Evolutionary conservation across 129 eudicot species (phyloP).

Genomic region (Sambucus nigra): DNA sequence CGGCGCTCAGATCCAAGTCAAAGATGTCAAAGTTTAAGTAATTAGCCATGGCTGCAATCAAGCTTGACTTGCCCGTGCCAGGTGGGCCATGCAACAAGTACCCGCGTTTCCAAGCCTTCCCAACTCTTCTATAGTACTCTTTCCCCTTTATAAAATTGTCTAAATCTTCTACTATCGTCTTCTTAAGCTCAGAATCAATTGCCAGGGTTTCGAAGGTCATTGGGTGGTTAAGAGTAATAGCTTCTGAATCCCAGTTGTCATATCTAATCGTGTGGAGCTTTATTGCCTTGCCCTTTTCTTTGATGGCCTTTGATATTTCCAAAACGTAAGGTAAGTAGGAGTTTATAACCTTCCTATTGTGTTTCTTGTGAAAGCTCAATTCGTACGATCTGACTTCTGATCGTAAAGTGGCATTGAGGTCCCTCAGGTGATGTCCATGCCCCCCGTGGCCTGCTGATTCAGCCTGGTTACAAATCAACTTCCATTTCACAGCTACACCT

Average conservation of each 20-base stretch:
- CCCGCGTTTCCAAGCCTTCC: too few species aligned
- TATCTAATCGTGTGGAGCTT: slow-evolving; percentile 21
- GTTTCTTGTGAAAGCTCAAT: slow-evolving; percentile 33
- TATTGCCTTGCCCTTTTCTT: slow-evolving; percentile 18
- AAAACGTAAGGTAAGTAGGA: slow-evolving; percentile 36
- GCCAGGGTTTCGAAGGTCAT: too few species aligned
- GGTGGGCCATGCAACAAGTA: too few species aligned
- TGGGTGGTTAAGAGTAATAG: slow-evolving; percentile 29
- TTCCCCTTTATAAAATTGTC: slow-evolving; percentile 30
- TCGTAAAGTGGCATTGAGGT: slow-evolving; percentile 6
- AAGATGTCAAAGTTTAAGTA: slow-evolving; percentile 33
- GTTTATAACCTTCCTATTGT: slow-evolving; percentile 19
- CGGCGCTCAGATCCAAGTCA: slow-evolving; percentile 24
- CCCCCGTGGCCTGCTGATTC: slow-evolving; percentile 5
- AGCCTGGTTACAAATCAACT: not conserved
- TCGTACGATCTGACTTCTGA: too few species aligned
- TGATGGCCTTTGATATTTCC: slow-evolving; percentile 15
- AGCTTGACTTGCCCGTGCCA: too few species aligned
- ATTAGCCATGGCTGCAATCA: slow-evolving; percentile 45
- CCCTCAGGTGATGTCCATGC: slow-evolving; percentile 4
- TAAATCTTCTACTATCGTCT: too few species aligned
- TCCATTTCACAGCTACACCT: too few species aligned
- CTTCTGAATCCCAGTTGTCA: slow-evolving; percentile 9
- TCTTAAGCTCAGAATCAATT: slow-evolving; percentile 26
- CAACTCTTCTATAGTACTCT: slow-evolving; percentile 31